A percentile compares a stretch with the other conserved stretches of the same genome.
phyloP scores from a whole-genome alignment of 2,329 filamentous ascomycete genomes.

The Pestalotiopsis sp. region DNA sequence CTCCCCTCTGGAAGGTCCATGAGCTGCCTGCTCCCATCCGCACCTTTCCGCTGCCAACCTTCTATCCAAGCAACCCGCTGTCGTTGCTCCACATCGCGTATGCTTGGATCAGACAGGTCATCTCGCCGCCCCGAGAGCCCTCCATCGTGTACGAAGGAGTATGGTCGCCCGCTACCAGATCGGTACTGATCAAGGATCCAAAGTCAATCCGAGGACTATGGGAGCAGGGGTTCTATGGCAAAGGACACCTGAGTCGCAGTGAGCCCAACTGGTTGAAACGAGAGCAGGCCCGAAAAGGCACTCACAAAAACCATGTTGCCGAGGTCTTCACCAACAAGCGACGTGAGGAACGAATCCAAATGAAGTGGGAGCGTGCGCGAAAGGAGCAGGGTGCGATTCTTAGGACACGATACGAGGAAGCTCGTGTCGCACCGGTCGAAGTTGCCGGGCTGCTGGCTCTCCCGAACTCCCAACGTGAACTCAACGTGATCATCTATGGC shows the following conservation, averaged over 20 bases:
- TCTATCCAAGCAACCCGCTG: constrained; percentile 91
- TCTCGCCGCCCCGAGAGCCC: constrained; percentile 68
- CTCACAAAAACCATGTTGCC: constrained; percentile 69
- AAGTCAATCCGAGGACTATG: constrained; percentile 79
- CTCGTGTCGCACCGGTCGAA: constrained; percentile 45
- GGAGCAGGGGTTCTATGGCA: constrained; percentile 98
- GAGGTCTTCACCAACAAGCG: constrained; percentile 79
- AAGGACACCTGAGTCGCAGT: constrained; percentile 89
- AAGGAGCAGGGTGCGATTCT: constrained; percentile 84
- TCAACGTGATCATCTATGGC: constrained; percentile 22
- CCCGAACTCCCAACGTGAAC: constrained; percentile 56
- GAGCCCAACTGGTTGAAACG: constrained; percentile 91
- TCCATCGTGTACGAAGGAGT: constrained; percentile 69
- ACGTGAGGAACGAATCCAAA: constrained; percentile 77
- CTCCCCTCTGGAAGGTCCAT: constrained; percentile 73
- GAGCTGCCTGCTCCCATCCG: constrained; percentile 77
- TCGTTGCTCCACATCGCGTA: constrained; percentile 82
- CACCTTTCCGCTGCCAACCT: constrained; percentile 80
- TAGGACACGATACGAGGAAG: constrained; percentile 58
- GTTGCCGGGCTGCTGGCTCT: constrained; percentile 52
- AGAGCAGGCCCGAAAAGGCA: constrained; percentile 73
- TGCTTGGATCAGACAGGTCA: constrained; percentile 73
- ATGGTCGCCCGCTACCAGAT: constrained; percentile 81
- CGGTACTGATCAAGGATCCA: constrained; percentile 80
- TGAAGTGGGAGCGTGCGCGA: constrained; percentile 91